phyloP scores from a whole-genome alignment of 176 grass and related monocot genomes.

The Themeda triandra region DNA sequence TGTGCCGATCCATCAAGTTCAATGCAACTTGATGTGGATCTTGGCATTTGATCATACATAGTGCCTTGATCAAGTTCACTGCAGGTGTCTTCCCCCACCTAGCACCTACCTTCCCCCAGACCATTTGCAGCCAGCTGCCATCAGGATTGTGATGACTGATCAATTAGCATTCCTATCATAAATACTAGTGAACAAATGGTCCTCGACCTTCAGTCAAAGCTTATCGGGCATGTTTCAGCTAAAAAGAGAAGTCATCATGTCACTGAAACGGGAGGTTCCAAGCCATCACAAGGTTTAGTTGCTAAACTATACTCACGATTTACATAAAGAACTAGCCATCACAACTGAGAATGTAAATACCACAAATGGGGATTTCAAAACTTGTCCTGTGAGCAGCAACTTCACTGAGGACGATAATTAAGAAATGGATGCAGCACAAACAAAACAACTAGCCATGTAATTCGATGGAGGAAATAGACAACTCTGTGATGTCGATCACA shows the following conservation, averaged over 20 bases:
- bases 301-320: not conserved
- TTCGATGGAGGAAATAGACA: slow-evolving; percentile 17
- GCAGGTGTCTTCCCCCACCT: not conserved
- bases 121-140: not conserved
- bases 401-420: not conserved
- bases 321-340: not conserved
- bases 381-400: not conserved
- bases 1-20: not conserved
- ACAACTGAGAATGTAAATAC: not conserved
- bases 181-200: not conserved
- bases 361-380: not conserved
- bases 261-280: not conserved
- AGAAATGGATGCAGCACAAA: not conserved
- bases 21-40: not conserved
- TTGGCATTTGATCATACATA: not conserved
- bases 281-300: not conserved
- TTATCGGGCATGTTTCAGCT: not conserved
- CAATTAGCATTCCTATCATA: not conserved
- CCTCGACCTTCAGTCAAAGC: not conserved
- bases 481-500: not conserved
- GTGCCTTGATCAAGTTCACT: not conserved
- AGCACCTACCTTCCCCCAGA: not conserved
- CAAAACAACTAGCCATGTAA: not conserved
- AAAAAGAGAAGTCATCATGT: not conserved
- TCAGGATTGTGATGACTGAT: not conserved